Evolutionary conservation across 2,329 filamentous ascomycete genomes (phyloP).

Genomic region (Didymellaceae sp.): DNA sequence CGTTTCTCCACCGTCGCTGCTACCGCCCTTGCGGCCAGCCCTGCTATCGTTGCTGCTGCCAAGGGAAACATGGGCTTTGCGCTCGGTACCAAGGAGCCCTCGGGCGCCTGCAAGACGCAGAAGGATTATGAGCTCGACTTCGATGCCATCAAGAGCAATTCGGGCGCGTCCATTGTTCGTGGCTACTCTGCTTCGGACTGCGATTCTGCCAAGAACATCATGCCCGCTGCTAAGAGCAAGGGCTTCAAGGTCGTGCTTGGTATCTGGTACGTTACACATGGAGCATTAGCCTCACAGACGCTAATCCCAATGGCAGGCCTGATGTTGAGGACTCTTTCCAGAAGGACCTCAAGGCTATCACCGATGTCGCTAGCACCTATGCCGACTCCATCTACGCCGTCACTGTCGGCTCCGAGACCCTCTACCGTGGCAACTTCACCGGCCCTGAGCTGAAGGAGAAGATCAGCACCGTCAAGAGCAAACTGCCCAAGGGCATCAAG

Average conservation of each 20-base stretch:
- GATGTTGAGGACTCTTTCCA: constrained; percentile 68
- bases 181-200: constrained; percentile 73
- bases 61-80: constrained; percentile 68
- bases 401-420: constrained; percentile 73
- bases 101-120: constrained; percentile 65
- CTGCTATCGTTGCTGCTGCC: constrained; percentile 57
- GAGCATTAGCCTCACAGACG: not conserved
- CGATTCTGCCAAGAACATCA: constrained; percentile 65
- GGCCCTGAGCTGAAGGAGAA: constrained; percentile 65
- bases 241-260: constrained; percentile 73
- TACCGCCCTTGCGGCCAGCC: constrained; percentile 46
- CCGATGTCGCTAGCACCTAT: constrained; percentile 56
- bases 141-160: constrained; percentile 61
- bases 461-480: constrained; percentile 66
- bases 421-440: constrained; percentile 73
- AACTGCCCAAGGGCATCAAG: constrained; percentile 59
- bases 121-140: constrained; percentile 71
- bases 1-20: constrained; percentile 44
- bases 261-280: constrained; percentile 63
- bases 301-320: constrained; percentile 54
- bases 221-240: constrained; percentile 70
- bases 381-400: constrained; percentile 69
- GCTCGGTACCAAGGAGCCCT: constrained; percentile 68
- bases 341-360: constrained; percentile 65
- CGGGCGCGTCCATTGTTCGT: constrained; percentile 64